phyloP scores from a whole-genome alignment of 768 basidiomycete genomes.

The Tulasnella sp. region DNA sequence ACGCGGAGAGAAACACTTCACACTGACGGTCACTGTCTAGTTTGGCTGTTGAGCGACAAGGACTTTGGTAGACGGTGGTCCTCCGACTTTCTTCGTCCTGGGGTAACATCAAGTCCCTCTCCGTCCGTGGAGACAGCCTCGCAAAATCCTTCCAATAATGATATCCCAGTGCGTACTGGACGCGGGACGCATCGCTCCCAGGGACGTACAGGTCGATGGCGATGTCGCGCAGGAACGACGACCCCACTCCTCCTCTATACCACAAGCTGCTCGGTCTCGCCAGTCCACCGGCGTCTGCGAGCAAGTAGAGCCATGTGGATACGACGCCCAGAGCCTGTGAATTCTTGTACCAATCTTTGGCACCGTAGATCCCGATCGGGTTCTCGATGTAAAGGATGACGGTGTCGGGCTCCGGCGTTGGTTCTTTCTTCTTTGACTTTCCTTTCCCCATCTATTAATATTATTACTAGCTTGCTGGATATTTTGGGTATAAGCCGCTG shows the following conservation, averaged over 20 bases:
- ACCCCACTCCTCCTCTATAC: neutral
- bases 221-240: neutral
- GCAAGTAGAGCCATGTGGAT: neutral
- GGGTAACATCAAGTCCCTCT: neutral
- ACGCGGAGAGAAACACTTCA: neutral
- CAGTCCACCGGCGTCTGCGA: neutral
- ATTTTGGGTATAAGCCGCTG: neutral
- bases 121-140: neutral
- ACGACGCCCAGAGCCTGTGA: neutral
- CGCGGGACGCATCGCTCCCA: neutral
- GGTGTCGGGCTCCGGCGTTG: neutral
- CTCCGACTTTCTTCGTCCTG: neutral
- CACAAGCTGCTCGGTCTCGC: neutral
- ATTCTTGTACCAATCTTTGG: neutral
- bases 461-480: neutral
- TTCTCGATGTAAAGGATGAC: constrained; percentile 3
- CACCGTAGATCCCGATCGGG: neutral
- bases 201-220: neutral
- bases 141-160: neutral
- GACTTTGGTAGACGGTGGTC: neutral
- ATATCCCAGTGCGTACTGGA: neutral
- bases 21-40: neutral
- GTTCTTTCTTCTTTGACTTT: neutral
- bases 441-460: neutral
- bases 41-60: neutral